Evolutionary conservation across 2,329 filamentous ascomycete species (phyloP), one percentile per base, ranked within the genome.

Genomic region (Didymella pinodella): DNA sequence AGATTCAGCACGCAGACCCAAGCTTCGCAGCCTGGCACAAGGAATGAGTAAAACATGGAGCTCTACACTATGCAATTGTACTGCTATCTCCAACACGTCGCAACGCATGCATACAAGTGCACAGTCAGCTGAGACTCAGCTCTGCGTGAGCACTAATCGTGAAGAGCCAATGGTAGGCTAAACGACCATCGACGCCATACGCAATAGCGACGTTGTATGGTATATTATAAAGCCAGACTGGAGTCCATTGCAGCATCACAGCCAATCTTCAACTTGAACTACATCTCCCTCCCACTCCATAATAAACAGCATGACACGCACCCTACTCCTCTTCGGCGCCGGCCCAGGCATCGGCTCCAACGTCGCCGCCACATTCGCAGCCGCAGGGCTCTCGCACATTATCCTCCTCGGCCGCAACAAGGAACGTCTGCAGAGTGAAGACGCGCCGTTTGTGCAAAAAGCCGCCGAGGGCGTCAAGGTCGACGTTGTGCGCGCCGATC

Each of bases 281-380:
- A 16, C 4, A 14, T 34, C 32, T 16, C 32, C 2, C 32, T 16
- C 14, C 32, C 7, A 18, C 18, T 40, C 18, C 18, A 11, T 25
- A 14, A 8, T 18, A 12, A 7, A n/a, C 22, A 25, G 11, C 44
- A 68, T 65, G 62, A 40, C 66, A 54, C 65, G 68, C 28, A 66
- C 74, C 14, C 65, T 80, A 18, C 61, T 81, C 48, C 63, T 82
- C 48, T 77, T 84, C 48, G 82, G 82, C 59, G 77, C 80, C 16
- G 82, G 82, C 12, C 81, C 82, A 0, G 82, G 82, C 40, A 83
- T 84, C 34, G 82, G 81, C 48, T 73, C 79, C 47, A 64, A 77
- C 34, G 70, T 80, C 5, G 77, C 80, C 8, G 62, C 70, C 2
- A 61, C 74, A 41, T 84, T 84, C 65, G 75, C 78, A 4, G 71